Evolutionary conservation across 176 grass and related monocot genomes (phyloP), one percentile per base, ranked within the genome.

Genomic region (Ampelocalamus luodianensis): DNA sequence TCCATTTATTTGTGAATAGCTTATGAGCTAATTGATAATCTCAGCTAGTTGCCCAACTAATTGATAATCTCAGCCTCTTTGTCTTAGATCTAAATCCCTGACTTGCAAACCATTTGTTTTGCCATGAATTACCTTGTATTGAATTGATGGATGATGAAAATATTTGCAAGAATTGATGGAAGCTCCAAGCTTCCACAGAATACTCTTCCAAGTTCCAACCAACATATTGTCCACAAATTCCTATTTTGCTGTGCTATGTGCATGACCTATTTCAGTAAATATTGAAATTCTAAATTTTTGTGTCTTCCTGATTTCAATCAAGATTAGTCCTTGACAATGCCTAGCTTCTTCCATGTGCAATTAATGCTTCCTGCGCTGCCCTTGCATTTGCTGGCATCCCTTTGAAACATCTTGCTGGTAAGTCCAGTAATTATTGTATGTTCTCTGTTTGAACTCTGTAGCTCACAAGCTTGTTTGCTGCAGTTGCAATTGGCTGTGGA

Each of bases 341-440:
- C 26, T 90, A 98, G 93, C 91, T 98, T 89, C 85, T 98, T 78
- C 93, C 93, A 83, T 98, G 93, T 54, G 91, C 96, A 81, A 95
- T 94, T 77, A 98, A 95, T 90, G 96, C 93, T 81, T 95, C 78
- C 6, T 95, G 91, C 65, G 91, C 89, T 45, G 93, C 96, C 73
- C 93, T 95, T 87, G 72, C 84, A 69, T 89, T 93, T 87, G 88
- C 93, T 92, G 91, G 93, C 54, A 50, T 94, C 64, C 96, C 96
- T 55, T 83, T 98, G 80, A 98, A 95, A 79, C 85, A 94, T 80
- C 91, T 95, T 90, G 93, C 89, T 70, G 96, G 93, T 98, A 87
- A 92, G 75, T 78, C 80, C 29, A 62, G 17, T 78, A 24, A 40
- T 68, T 67, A 74, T 6, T 32, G 6, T 65, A 38, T 91, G 43